Percentiles rank a stretch among this genome's conserved stretches.
Conservation (phyloP, 345 rosid genomes). For the Rhizophora mangle region DNA sequence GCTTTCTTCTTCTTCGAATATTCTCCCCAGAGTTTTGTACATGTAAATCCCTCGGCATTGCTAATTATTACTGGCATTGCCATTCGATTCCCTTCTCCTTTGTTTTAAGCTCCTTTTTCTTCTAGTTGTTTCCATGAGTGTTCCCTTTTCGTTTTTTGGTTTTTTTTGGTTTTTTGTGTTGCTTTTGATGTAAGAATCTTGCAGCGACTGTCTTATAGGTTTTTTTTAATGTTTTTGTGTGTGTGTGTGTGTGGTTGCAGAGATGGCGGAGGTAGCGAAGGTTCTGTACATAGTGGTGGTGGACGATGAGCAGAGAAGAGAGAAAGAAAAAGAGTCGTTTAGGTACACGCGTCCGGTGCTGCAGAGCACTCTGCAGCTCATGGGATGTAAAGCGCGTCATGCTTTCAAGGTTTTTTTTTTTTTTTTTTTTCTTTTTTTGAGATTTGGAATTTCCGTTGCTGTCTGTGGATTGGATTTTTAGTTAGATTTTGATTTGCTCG, state of each 20-base stretch:
- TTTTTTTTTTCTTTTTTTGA: background rate
- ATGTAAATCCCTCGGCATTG: background rate
- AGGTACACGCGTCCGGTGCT: conserved; percentile 85
- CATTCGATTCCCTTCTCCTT: background rate
- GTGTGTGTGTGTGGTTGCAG: conserved; percentile 10
- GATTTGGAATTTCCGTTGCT: background rate
- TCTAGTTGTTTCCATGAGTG: background rate
- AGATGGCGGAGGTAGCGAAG: conserved; percentile 39
- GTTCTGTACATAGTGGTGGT: conserved; percentile 86
- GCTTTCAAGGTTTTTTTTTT: conserved; percentile 73
- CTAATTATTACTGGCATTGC: conserved; percentile 11
- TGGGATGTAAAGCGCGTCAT: conserved; percentile 98
- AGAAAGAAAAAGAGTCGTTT: conserved; percentile 54
- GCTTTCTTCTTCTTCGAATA: background rate
- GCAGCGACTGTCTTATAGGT: no score
- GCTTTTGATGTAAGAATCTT: background rate
- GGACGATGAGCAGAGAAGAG: conserved; percentile 43
- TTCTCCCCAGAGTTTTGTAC: background rate
- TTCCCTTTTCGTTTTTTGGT: background rate
- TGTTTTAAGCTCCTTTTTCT: background rate
- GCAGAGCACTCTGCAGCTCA: conserved; percentile 91
- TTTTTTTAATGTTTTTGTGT: no score
- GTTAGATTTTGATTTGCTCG: background rate
- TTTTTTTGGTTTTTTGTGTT: background rate
- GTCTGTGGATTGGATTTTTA: background rate